Evolutionary conservation across 2,329 filamentous ascomycete species (phyloP).

Genomic region (Ascochyta fabae): DNA sequence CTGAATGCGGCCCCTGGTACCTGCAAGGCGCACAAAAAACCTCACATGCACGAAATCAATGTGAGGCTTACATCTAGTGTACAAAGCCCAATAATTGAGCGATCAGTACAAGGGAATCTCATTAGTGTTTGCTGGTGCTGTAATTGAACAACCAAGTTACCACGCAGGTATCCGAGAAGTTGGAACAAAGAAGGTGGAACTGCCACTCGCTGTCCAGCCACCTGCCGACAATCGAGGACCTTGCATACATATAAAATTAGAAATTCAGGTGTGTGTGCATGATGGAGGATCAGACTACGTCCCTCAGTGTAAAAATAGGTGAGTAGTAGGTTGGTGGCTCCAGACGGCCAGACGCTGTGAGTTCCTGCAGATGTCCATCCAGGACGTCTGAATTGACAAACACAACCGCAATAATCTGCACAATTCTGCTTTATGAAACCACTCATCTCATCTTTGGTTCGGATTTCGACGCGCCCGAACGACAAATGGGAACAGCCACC

Average conservation of each 20-base stretch:
- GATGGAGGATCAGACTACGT: not conserved
- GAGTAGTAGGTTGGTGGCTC: not conserved
- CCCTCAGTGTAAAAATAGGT: not conserved
- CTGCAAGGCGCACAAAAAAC: not conserved
- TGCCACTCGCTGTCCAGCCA: not conserved
- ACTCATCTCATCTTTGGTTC: too few relatives aligned
- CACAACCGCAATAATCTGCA: too few relatives aligned
- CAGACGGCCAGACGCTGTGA: too few relatives aligned
- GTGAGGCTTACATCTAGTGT: not conserved
- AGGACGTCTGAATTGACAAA: too few relatives aligned
- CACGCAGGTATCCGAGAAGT: not conserved
- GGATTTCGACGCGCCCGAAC: too few relatives aligned
- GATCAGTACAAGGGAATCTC: not conserved
- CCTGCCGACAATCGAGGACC: not conserved
- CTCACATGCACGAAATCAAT: not conserved
- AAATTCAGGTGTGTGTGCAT: not conserved
- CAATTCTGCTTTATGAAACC: too few relatives aligned
- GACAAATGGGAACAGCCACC: too few relatives aligned
- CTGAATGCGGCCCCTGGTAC: too few relatives aligned
- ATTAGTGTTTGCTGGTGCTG: not conserved
- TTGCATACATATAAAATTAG: not conserved
- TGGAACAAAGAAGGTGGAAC: constrained; percentile 5
- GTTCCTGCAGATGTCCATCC: too few relatives aligned
- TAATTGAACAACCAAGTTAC: not conserved
- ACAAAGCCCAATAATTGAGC: not conserved